phyloP scores from a whole-genome alignment of 1,284 basidiomycete species.

The Hymenochaete sp. region DNA sequence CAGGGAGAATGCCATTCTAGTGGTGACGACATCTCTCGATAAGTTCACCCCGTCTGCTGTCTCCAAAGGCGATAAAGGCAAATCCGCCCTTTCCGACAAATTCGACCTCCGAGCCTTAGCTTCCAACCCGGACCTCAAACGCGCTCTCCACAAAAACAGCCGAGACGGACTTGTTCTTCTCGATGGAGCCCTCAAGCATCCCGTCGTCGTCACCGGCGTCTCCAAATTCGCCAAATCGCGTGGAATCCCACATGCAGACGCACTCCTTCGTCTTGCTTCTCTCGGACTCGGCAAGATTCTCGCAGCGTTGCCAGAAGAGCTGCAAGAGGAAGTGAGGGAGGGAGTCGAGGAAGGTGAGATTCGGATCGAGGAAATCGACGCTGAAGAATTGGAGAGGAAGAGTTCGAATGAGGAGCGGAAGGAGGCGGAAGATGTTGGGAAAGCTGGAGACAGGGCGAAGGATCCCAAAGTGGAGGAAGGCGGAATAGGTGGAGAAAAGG shows the following conservation, averaged over 20 bases:
- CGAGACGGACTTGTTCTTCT: conserved; percentile 21
- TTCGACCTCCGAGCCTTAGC: conserved; percentile 9
- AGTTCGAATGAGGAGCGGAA: conserved; percentile 15
- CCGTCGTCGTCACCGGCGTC: conserved; percentile 22
- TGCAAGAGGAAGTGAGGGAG: conserved; percentile 6
- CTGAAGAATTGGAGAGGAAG: conserved; percentile 20
- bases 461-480: conserved; percentile 14
- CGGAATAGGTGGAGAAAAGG: conserved; percentile 3
- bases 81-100: not conserved
- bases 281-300: conserved; percentile 19
- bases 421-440: conserved; percentile 17
- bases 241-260: conserved; percentile 21
- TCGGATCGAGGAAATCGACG: conserved; percentile 20
- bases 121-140: conserved; percentile 14
- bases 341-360: conserved; percentile 14
- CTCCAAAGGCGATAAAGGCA: conserved; percentile 1
- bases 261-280: conserved; percentile 19
- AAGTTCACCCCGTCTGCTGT: conserved; percentile 7
- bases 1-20: conserved; percentile 21
- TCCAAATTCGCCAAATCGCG: conserved; percentile 19
- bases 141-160: conserved; percentile 15
- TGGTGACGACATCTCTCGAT: conserved; percentile 21
- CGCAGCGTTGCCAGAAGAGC: conserved; percentile 18
- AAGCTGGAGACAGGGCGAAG: conserved; percentile 6
- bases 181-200: conserved; percentile 20